Base-by-base conservation (phyloP, 1,139 yeast genomes). In the Geotrichum macrosporum region DNA sequence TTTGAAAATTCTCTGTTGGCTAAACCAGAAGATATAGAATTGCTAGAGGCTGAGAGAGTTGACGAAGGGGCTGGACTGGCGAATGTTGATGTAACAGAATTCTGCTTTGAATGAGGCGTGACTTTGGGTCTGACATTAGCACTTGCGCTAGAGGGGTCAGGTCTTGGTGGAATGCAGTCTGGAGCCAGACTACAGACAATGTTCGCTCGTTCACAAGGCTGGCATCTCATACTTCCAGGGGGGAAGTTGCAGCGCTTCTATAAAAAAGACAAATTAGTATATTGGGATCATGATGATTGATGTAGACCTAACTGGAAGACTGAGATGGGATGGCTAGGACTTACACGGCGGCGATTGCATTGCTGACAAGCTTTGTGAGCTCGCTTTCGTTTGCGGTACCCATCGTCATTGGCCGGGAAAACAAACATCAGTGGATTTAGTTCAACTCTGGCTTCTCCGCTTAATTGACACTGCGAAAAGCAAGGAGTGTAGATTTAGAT, bases 391-490 rank as follows among this genome's bases (percentile, higher is more conserved):
- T 74, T 71, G 50, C 76, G 72, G 57, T 76, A 77, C 57, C 69
- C 76, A 32, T 71, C 69, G 59, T 77, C 71, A 58, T 77, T 76
- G n/a, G 81, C 81, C 3, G 81, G 81, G 53, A 77, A 77, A 42
- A 76, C 81, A 60, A 70, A 72, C 78, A 75, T 76, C 27, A 24
- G 27, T 6, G 27, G 9, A 8, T 8, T 24, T 24, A 8, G 9
- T 24, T 24, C 27, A 10, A 24, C 27, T 24, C n/a, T n/a, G n/a
- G n/a, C n/a, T n/a, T n/a, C n/a, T n/a, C n/a, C n/a, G n/a, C n/a
- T n/a, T n/a, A n/a, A n/a, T n/a, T n/a, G n/a, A n/a, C n/a, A n/a
- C n/a, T n/a, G n/a, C n/a, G n/a, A n/a, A n/a, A n/a, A n/a, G n/a
- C n/a, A n/a, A n/a, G n/a, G n/a, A n/a, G n/a, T n/a, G n/a, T n/a